Evolutionary conservation across 2,329 filamentous ascomycete species (phyloP), one percentile per base, ranked within the genome.

Genomic region (Pseudogymnoascus sp.): DNA sequence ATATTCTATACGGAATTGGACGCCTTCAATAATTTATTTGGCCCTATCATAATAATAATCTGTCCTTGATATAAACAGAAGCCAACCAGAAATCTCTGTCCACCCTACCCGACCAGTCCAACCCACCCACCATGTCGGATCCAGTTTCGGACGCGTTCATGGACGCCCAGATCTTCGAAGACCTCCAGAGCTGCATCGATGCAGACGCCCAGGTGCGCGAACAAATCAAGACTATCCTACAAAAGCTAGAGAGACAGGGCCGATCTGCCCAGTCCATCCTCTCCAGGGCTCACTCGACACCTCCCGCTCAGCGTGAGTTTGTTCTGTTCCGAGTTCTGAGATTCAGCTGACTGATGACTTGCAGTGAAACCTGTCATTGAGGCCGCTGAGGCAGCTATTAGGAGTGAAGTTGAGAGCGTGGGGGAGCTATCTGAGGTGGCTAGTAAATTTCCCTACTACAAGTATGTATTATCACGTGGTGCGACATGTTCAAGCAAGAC

Each of bases 381-480:
- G 9, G 83, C 89, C 67, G 87, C 91, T 1, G 84, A 91, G 64
- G 77, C 79, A 64, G 83, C 84, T 63, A 89, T 97, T 72, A 79
- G 83, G 66, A 83, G 89, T 36, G 86, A 96, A 74, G 82, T 90
- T 62, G 79, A 84, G 58, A 88, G 87, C 49, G 82, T 97, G 52
- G 77, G 79, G 63, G 85, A 87, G 67, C 84, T 99, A 49, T 83
- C 85, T 65, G 77, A 81, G 62, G 83, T 90, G 62, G 91, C 92
- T 2, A 92, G 91, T 25, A 83, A 90, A 73, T 88, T 95, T 71
- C 93, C 94, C 0, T 99, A 97, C 80, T 99, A 97, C 85, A 97
- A 96, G 83, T 97, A 72, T 55, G 76, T 61, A 6, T 42, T 28
- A 14, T 30, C 16, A 28, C 52, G 19, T 52, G 45, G 45, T 30